phyloP scores from a whole-genome alignment of 2,329 filamentous ascomycete species.

The Curvularia spicifera region DNA sequence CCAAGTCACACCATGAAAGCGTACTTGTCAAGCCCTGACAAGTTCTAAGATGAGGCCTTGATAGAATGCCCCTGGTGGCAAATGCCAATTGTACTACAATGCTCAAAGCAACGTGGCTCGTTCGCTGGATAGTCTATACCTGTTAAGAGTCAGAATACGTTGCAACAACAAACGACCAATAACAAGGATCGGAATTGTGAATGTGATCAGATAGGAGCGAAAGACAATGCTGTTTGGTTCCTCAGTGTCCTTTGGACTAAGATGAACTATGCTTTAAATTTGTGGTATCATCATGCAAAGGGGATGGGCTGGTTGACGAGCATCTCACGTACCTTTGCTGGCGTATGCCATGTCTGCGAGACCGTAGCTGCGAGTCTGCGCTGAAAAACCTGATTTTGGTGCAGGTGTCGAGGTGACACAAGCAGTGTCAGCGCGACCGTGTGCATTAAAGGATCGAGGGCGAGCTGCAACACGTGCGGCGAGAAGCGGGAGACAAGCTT shows the following conservation, averaged over 20 bases:
- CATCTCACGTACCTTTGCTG: constrained; percentile 33
- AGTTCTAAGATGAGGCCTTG: too few species aligned
- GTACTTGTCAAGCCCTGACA: too few species aligned
- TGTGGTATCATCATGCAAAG: constrained; percentile 48
- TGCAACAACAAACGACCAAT: constrained; percentile 2
- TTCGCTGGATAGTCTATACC: constrained; percentile 1
- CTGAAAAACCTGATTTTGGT: neutral
- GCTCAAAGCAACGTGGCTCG: neutral
- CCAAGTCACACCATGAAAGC: constrained; percentile 6
- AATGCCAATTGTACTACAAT: constrained; percentile 7
- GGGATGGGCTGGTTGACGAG: constrained; percentile 9
- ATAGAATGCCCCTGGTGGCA: neutral
- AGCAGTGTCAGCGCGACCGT: constrained; percentile 6
- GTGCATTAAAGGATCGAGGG: constrained; percentile 11
- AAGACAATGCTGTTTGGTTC: constrained; percentile 52
- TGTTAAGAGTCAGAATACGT: constrained; percentile 15
- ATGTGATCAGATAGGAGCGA: constrained; percentile 52
- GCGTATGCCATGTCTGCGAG: neutral
- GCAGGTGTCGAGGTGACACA: constrained; percentile 3
- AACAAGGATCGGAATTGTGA: neutral
- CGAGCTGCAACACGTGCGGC: constrained; percentile 3
- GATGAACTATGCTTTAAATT: constrained; percentile 54
- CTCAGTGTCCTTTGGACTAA: constrained; percentile 49
- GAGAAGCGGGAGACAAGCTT: constrained; percentile 9
- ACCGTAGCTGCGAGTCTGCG: neutral